Base-by-base conservation (phyloP, 495 filamentous ascomycete genomes). In the Penicillium daleae region DNA sequence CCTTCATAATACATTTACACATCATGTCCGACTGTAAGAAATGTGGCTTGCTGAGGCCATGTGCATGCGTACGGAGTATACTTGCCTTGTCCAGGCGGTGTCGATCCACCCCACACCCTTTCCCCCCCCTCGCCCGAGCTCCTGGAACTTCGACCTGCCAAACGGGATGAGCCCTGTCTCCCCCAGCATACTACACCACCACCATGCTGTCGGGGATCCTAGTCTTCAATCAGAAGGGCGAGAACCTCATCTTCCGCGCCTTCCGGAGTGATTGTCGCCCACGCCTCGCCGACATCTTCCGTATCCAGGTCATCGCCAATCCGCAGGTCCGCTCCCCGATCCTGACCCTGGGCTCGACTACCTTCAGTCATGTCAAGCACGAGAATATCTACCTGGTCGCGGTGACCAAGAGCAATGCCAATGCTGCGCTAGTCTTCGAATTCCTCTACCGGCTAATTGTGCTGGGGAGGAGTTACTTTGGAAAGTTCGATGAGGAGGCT, bases 331-430 rank as follows among this genome's bases (percentile, higher is more conserved):
- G 95, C 64, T 98, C 96, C 57, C 95, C 95, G 56, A 97, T 99
- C 80, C 84, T 99, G 49, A 99, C 95, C 5, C 87, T 99, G 65
- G 95, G 96, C 63, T 96, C 92, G 69, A 98, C 96, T 51, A 99
- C 95, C 53, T 99, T 98, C 81, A 96, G 92, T 82, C 95, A 99
- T 86, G 94, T 99, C 76, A 97, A 97, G 71, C 96, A 97, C 75
- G 95, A 99, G 76, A 99, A 99, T 75, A 98, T 99, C 74, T 99
- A 98, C 78, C 74, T 99, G 63, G 95, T 98, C 54, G 95, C 93
- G 24, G 90, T 99, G 65, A 97, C 95, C 58, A 98, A 97, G 83
- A 97, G 95, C 81, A 99, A 99, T 82, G 95, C 95, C 80, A 99
- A 99, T 87, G 95, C 94, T 44, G 95, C 95, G 50, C 86, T 99